Evolutionary conservation across 2,329 filamentous ascomycete genomes (phyloP).

Genomic region (Exophiala spinifera): DNA sequence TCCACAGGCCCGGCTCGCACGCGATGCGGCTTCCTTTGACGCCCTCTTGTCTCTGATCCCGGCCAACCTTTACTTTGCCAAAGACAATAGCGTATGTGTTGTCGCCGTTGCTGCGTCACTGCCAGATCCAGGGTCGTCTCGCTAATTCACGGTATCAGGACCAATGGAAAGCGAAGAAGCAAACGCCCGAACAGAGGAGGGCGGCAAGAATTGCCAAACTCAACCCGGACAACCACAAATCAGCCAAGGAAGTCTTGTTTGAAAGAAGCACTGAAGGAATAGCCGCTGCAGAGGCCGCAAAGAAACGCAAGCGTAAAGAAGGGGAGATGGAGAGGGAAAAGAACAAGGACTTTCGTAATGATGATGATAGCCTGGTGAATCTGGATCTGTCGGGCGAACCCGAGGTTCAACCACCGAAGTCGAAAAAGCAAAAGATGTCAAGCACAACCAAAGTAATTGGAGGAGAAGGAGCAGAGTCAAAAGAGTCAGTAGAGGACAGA

Average conservation of each 20-base stretch:
- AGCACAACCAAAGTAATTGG: constrained; percentile 33
- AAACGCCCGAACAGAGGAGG: constrained; percentile 83
- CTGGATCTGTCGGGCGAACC: constrained; percentile 9
- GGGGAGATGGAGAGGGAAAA: constrained; percentile 53
- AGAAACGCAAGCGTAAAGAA: constrained; percentile 76
- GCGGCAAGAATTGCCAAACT: constrained; percentile 84
- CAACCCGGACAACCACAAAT: constrained; percentile 86
- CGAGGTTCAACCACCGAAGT: constrained; percentile 12
- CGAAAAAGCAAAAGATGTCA: constrained; percentile 27
- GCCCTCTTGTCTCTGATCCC: constrained; percentile 83
- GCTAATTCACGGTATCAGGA: constrained; percentile 54
- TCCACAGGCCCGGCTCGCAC: constrained; percentile 47
- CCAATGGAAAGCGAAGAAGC: constrained; percentile 93
- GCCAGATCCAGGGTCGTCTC: not conserved
- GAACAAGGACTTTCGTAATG: constrained; percentile 32
- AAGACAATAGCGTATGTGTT: constrained; percentile 75
- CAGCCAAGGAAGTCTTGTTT: constrained; percentile 88
- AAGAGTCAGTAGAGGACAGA: constrained; percentile 47
- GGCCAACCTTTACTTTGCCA: constrained; percentile 84
- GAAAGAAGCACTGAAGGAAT: constrained; percentile 64
- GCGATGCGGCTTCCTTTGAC: constrained; percentile 72
- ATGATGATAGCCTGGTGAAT: constrained; percentile 27
- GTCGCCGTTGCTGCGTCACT: constrained; percentile 2
- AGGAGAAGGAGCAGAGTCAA: constrained; percentile 41
- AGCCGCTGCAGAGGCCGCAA: too few species aligned